These are phyloP conservation scores for Hypoxylon rickii DNA, from an alignment of 495 filamentous ascomycete species.

Conservation along the genomic window DNA sequence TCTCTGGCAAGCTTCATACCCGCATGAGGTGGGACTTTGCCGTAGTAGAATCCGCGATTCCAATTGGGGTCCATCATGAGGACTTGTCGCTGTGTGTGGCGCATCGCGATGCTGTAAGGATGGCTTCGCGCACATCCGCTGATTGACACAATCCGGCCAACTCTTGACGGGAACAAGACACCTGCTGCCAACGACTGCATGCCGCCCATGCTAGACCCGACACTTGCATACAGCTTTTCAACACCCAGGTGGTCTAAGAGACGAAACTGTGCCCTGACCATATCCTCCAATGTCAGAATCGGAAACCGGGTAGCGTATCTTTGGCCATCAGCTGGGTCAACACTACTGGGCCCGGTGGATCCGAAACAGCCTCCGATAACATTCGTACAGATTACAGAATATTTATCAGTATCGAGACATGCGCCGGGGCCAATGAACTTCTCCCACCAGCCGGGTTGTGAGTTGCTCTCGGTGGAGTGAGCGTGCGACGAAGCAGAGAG, in stretches of 20 bases:
- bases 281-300: conserved; percentile 94
- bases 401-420: conserved; percentile 87
- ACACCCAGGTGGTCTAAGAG: conserved; percentile 83
- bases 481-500: conserved; percentile 96
- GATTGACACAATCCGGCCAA: conserved; percentile 84
- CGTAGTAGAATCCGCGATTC: conserved; percentile 97
- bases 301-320: conserved; percentile 95
- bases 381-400: conserved; percentile 95
- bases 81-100: conserved; percentile 97
- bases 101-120: conserved; percentile 98
- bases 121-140: conserved; percentile 94
- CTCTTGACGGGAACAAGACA: conserved; percentile 79
- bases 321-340: conserved; percentile 87
- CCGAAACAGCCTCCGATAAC: conserved; percentile 96
- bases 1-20: conserved; percentile 98
- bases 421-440: conserved; percentile 93
- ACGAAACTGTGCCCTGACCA: conserved; percentile 94
- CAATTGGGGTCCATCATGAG: conserved; percentile 99
- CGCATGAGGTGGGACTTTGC: conserved; percentile 82
- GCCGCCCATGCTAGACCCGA: conserved; percentile 96
- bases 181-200: conserved; percentile 96
- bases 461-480: conserved; percentile 81
- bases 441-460: conserved; percentile 97
- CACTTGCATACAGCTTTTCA: conserved; percentile 83
- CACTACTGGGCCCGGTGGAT: conserved; percentile 84